These are phyloP conservation scores for Amanita molliuscula DNA, from an alignment of 768 basidiomycete genomes.

Conservation along the genomic window DNA sequence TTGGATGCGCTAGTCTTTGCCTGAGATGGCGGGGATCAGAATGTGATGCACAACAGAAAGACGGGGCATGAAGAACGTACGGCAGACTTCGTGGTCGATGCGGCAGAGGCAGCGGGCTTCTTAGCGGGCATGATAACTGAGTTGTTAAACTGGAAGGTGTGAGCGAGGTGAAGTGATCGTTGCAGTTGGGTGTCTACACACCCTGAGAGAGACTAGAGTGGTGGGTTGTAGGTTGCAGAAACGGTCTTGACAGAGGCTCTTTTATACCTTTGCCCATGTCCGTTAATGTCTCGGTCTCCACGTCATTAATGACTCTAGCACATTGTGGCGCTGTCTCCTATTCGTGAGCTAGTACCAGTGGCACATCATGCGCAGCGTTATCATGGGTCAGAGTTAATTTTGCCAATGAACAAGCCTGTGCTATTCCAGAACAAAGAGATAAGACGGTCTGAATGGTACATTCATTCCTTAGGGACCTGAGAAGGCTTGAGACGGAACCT, in stretches of 20 bases:
- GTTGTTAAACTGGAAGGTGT: background rate
- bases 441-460: background rate
- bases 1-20: background rate
- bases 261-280: background rate
- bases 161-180: background rate
- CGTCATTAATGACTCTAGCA: background rate
- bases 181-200: background rate
- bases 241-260: background rate
- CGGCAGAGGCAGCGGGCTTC: background rate
- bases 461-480: background rate
- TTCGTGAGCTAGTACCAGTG: slow-evolving; percentile 1
- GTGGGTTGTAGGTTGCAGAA: background rate
- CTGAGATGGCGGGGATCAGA: background rate
- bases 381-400: background rate
- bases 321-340: background rate
- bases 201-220: background rate
- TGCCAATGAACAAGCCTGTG: background rate
- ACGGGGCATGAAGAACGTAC: background rate
- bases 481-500: background rate
- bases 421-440: background rate
- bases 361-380: slow-evolving; percentile 5
- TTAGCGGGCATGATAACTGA: slow-evolving; percentile 3
- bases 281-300: background rate
- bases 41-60: background rate
- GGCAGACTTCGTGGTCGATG: background rate